Evolutionary conservation across 768 basidiomycete genomes (phyloP), one percentile per base, ranked within the genome.

Genomic region (Sporobolomyces pararoseus): DNA sequence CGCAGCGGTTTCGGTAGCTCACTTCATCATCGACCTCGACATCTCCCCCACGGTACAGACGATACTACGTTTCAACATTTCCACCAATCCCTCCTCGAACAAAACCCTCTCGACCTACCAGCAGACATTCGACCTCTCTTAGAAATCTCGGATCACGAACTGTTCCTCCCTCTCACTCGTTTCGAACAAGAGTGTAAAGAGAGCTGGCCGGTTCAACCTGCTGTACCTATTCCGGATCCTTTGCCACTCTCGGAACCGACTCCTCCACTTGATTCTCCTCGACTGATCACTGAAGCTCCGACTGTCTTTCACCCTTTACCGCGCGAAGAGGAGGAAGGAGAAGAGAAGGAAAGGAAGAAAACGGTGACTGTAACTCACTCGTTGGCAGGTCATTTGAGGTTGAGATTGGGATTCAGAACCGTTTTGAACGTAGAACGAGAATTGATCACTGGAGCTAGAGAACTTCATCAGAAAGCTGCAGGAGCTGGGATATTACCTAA

Each of bases 171-270:
- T 12, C 27, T 59, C 31, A 27, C 34, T 19, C 34, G 34, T 17
- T 59, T 37, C 34, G 65, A 66, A 49, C 34, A 39, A 23, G 17
- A 50, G 13, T 4, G 55, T 2, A 58, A 59, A 39, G 46, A 21
- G 7, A 21, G 31, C 10, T 65, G 64, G 64, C 44, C 64, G 19
- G 19, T 61, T 23, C 59, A 39, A 49, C 32, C 59, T 12, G 3
- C 37, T 16, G 21, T 25, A 10, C 55, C 55, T 6, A 10, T 44
- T 19, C 42, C 42, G 3, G 23, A 4, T 46, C 42, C 58, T 5
- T 35, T 46, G 4, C 58, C 58, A 1, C 6, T 46, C 27, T 46
- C 58, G 42, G 10, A 39, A 10, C 55, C 17, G 25, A 25, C 29
- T 31, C 58, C 58, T 29, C 39, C 39, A 4, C 58, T 44, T 19